Evolutionary conservation across 306 rosid species (phyloP).

Genomic region (Lathyrus sativus): DNA sequence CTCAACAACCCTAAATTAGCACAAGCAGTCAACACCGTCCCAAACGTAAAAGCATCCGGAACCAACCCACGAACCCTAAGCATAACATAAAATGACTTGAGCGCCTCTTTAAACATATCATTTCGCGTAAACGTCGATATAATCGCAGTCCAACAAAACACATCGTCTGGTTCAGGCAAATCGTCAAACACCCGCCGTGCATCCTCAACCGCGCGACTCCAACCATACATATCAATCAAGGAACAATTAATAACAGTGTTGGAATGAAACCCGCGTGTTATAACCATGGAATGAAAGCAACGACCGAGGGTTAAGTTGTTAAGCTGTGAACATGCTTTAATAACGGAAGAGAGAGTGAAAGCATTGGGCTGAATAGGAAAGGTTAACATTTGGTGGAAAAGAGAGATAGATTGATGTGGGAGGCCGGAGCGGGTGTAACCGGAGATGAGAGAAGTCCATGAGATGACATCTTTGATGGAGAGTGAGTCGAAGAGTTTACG

Average conservation of each 20-base stretch:
- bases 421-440: conserved; percentile 58
- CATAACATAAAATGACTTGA: conserved; percentile 57
- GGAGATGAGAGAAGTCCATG: conserved; percentile 82
- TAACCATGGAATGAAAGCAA: conserved; percentile 61
- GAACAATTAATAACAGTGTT: conserved; percentile 56
- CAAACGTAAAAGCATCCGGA: conserved; percentile 73
- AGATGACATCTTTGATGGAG: conserved; percentile 63
- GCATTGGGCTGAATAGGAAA: conserved; percentile 63
- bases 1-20: conserved; percentile 69
- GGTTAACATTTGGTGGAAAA: conserved; percentile 60
- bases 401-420: conserved; percentile 40
- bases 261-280: conserved; percentile 54
- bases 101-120: conserved; percentile 64
- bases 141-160: conserved; percentile 75
- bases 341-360: conserved; percentile 68
- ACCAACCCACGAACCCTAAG: conserved; percentile 48
- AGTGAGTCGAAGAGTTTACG: conserved; percentile 61
- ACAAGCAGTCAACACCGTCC: conserved; percentile 71
- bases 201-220: conserved; percentile 39
- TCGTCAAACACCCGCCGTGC: conserved; percentile 73
- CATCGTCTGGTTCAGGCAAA: conserved; percentile 54
- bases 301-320: conserved; percentile 48
- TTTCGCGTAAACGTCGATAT: conserved; percentile 66
- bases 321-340: conserved; percentile 69
- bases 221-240: conserved; percentile 82